Percentiles rank a stretch among this genome's conserved stretches.
Evolutionary conservation across 352 stramenopile genomes (phyloP).

Genomic region (Phytophthora lateralis): DNA sequence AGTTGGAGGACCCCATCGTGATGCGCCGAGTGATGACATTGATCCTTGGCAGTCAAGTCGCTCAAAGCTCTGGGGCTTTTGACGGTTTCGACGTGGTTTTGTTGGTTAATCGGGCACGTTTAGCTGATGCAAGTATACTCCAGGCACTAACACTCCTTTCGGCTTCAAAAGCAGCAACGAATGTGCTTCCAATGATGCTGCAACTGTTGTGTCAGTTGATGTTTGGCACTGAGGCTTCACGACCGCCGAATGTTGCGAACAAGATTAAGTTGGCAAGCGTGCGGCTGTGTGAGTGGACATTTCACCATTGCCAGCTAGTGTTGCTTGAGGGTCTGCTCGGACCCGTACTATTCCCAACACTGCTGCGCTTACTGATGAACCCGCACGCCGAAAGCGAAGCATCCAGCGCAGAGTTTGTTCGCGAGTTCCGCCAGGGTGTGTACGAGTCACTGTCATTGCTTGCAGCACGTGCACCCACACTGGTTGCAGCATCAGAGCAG

Average conservation of each 20-base stretch:
- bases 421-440: conserved; percentile 64
- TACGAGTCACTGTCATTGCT: conserved; percentile 67
- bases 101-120: conserved; percentile 52
- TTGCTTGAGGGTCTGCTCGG: conserved; percentile 61
- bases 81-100: conserved; percentile 43
- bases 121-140: conserved; percentile 66
- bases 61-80: conserved; percentile 43
- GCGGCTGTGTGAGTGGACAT: conserved; percentile 62
- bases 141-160: conserved; percentile 54
- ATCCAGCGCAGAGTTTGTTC: conserved; percentile 45
- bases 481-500: conserved; percentile 62
- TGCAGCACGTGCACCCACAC: conserved; percentile 35
- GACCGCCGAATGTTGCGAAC: conserved; percentile 55
- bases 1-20: conserved; percentile 47
- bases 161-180: conserved; percentile 56
- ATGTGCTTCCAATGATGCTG: conserved; percentile 65
- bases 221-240: conserved; percentile 59
- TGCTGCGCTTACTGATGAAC: conserved; percentile 69
- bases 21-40: conserved; percentile 54
- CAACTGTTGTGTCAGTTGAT: conserved; percentile 81
- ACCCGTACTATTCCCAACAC: conserved; percentile 70
- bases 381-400: conserved; percentile 58
- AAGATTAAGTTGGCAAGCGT: conserved; percentile 72
- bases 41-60: conserved; percentile 68
- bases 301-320: conserved; percentile 48